These are phyloP conservation scores for Aristolochia fimbriata DNA, from an alignment of 164 flowering plant species.

Conservation along the genomic window DNA sequence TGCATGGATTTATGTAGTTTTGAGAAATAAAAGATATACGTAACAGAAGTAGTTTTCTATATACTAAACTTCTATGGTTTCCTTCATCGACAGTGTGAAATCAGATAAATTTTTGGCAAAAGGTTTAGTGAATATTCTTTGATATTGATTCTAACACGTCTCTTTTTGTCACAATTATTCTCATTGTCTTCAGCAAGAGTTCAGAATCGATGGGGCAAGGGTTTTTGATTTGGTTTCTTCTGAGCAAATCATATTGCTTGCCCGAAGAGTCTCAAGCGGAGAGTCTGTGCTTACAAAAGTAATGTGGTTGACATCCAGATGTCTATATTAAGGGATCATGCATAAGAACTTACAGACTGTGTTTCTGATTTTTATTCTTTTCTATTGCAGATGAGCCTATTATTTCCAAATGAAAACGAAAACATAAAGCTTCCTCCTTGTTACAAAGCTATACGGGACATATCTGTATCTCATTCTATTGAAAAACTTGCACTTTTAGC, in stretches of 20 bases:
- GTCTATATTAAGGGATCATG: not conserved
- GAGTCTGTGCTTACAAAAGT: constrained; percentile 61
- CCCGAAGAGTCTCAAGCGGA: constrained; percentile 51
- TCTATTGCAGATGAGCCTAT: constrained; percentile 55
- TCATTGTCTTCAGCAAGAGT: constrained; percentile 41
- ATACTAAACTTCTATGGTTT: too few relatives aligned
- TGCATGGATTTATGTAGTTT: too few relatives aligned
- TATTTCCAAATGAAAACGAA: constrained; percentile 57
- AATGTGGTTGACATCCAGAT: constrained; percentile 8
- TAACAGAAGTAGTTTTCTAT: too few relatives aligned
- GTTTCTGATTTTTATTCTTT: not conserved
- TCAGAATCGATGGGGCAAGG: constrained; percentile 62
- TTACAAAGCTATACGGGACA: constrained; percentile 55
- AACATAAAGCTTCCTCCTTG: constrained; percentile 47
- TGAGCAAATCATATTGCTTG: constrained; percentile 36
- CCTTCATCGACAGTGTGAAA: too few relatives aligned
- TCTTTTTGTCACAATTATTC: not conserved
- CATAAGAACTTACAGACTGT: not conserved
- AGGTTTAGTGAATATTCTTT: not conserved
- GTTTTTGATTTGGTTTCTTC: constrained; percentile 59
- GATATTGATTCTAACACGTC: not conserved
- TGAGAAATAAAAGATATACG: too few relatives aligned
- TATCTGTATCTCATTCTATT: constrained; percentile 41
- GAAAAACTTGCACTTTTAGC: constrained; percentile 53
- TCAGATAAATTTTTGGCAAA: too few relatives aligned